Percentiles rank a stretch among this genome's conserved stretches.
These are phyloP conservation scores for Astrothelium macrocarpum DNA, from an alignment of 495 filamentous ascomycete genomes.

Conservation along the genomic window DNA sequence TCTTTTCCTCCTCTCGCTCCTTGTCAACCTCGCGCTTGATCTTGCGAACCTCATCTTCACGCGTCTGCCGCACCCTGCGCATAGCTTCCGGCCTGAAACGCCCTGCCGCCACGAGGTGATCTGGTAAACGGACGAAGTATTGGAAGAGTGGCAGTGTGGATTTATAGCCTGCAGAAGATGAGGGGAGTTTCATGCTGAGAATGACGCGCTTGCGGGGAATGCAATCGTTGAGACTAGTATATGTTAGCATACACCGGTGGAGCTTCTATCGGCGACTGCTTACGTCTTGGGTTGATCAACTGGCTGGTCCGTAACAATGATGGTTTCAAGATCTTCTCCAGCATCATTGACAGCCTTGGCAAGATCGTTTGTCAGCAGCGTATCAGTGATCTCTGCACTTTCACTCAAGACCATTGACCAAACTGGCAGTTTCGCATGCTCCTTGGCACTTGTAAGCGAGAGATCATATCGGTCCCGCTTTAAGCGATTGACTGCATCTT, in stretches of 20 bases:
- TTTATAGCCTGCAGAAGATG: conserved; percentile 50
- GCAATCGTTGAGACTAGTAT: conserved; percentile 69
- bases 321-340: conserved; percentile 72
- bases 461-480: conserved; percentile 91
- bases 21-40: conserved; percentile 74
- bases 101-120: conserved; percentile 61
- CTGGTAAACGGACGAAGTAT: conserved; percentile 75
- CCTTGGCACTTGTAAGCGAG: conserved; percentile 83
- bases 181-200: conserved; percentile 63
- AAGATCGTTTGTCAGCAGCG: conserved; percentile 72
- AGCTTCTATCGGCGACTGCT: conserved; percentile 23
- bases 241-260: neutral
- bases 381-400: conserved; percentile 89
- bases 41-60: conserved; percentile 74
- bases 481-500: conserved; percentile 81
- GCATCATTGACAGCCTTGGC: conserved; percentile 70
- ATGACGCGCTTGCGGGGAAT: conserved; percentile 76
- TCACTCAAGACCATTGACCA: conserved; percentile 96
- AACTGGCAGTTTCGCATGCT: conserved; percentile 76
- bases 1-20: conserved; percentile 88
- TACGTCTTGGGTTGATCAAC: conserved; percentile 82
- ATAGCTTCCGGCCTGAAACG: conserved; percentile 86
- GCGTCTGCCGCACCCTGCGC: conserved; percentile 67
- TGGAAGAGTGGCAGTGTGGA: conserved; percentile 64
- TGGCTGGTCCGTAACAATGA: conserved; percentile 87